Evolutionary conservation across 768 basidiomycete species (phyloP).

Genomic region (Mycena alexandri): DNA sequence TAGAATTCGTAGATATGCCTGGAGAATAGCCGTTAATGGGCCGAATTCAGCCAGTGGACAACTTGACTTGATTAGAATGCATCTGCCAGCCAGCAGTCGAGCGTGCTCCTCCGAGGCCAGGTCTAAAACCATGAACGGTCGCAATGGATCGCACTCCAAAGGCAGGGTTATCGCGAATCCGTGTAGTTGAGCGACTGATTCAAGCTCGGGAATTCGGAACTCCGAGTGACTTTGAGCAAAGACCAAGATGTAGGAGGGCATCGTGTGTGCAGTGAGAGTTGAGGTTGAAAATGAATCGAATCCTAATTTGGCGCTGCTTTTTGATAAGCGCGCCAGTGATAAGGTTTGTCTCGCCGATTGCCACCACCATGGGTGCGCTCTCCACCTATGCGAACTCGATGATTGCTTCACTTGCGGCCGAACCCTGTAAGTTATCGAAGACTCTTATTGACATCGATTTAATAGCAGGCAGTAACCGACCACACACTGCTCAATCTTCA

Average conservation of each 20-base stretch:
- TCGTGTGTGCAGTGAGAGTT: conserved; percentile 16
- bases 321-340: background rate
- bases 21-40: conserved; percentile 24
- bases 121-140: conserved; percentile 82
- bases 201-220: conserved; percentile 87
- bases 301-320: conserved; percentile 5
- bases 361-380: conserved; percentile 31
- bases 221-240: conserved; percentile 87
- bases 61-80: conserved; percentile 84
- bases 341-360: no score
- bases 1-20: conserved; percentile 88
- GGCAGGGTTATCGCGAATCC: conserved; percentile 70
- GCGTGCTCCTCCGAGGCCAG: conserved; percentile 83
- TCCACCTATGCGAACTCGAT: conserved; percentile 27
- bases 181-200: conserved; percentile 80
- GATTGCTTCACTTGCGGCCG: conserved; percentile 13
- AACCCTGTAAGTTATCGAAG: conserved; percentile 15
- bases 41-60: conserved; percentile 11
- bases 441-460: background rate
- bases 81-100: conserved; percentile 76
- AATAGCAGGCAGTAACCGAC: conserved; percentile 55
- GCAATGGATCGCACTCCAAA: conserved; percentile 63
- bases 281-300: background rate
- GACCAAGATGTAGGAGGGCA: conserved; percentile 67
- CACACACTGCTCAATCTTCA: conserved; percentile 68